These are phyloP conservation scores for Eleusine coracana DNA, from an alignment of 176 grass and related monocot species.

Conservation along the genomic window DNA sequence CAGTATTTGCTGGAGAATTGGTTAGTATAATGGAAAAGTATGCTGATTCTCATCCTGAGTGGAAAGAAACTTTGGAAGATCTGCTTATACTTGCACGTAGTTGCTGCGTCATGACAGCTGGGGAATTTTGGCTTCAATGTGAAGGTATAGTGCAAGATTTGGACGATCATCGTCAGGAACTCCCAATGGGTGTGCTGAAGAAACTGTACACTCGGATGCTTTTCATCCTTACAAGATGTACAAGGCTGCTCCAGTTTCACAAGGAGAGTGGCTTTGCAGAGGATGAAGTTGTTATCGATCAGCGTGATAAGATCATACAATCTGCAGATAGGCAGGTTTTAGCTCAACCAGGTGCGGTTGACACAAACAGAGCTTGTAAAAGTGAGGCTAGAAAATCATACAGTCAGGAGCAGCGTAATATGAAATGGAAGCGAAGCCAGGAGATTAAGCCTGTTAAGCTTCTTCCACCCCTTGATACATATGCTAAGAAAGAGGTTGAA, in stretches of 20 bases:
- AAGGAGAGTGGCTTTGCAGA: conserved; percentile 95
- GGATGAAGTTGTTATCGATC: conserved; percentile 82
- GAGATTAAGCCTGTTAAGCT: conserved; percentile 88
- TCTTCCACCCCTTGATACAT: conserved; percentile 55
- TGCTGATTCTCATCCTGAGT: conserved; percentile 84
- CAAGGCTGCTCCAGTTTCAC: conserved; percentile 95
- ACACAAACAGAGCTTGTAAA: conserved; percentile 48
- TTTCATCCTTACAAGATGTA: conserved; percentile 99
- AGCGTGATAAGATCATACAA: conserved; percentile 69
- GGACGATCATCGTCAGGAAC: conserved; percentile 91
- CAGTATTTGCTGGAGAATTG: conserved; percentile 94
- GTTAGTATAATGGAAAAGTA: conserved; percentile 97
- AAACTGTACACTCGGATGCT: conserved; percentile 95
- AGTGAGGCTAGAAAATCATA: conserved; percentile 80
- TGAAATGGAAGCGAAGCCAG: conserved; percentile 98
- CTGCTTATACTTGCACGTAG: conserved; percentile 96
- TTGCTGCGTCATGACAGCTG: conserved; percentile 92
- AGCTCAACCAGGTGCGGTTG: conserved; percentile 45
- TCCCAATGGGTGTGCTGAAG: conserved; percentile 87
- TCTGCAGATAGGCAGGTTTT: conserved; percentile 74
- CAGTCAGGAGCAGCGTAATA: conserved; percentile 93
- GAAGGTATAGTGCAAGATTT: conserved; percentile 99
- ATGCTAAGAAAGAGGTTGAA: conserved; percentile 61
- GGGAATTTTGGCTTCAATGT: conserved; percentile 97
- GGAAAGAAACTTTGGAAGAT: conserved; percentile 99